A percentile compares a stretch with the other conserved stretches of the same genome.
These are phyloP conservation scores for Nakazawaea peltata DNA, from an alignment of 805 yeast species.

Conservation along the genomic window DNA sequence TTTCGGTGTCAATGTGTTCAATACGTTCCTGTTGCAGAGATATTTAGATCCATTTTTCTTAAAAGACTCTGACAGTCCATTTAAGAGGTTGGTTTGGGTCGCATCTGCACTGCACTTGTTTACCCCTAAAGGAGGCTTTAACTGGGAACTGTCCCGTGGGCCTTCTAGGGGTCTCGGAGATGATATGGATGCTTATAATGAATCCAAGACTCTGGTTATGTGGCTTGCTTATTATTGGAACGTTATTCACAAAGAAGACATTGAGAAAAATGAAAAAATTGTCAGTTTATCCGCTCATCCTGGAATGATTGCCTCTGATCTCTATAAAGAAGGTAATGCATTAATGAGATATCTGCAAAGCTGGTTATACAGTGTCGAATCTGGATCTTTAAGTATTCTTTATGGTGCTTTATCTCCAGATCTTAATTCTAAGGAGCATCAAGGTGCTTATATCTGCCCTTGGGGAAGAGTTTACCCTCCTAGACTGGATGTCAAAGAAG, in stretches of 20 bases:
- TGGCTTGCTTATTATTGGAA: constrained; percentile 30
- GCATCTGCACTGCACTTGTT: constrained; percentile 29
- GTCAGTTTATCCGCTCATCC: not conserved
- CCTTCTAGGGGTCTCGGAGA: too few relatives aligned
- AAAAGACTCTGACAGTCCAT: constrained; percentile 15
- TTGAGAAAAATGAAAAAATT: constrained; percentile 14
- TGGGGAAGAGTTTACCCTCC: constrained; percentile 31
- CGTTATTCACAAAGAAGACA: constrained; percentile 19
- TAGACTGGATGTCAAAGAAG: constrained; percentile 27
- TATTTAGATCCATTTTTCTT: constrained; percentile 28
- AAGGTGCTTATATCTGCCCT: constrained; percentile 30
- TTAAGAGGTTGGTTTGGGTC: constrained; percentile 35
- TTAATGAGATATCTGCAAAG: too few relatives aligned
- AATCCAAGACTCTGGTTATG: constrained; percentile 33
- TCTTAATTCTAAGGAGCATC: constrained; percentile 20
- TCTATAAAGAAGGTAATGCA: not conserved
- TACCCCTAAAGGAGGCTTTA: constrained; percentile 15
- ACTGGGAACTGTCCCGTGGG: constrained; percentile 3
- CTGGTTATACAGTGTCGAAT: too few relatives aligned
- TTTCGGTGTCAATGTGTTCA: constrained; percentile 38
- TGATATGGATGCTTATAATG: constrained; percentile 27
- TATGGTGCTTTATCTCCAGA: constrained; percentile 37
- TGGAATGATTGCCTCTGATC: not conserved
- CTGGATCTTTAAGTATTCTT: too few relatives aligned
- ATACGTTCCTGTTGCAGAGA: constrained; percentile 35